These are phyloP conservation scores for Pleurostoma richardsiae DNA, from an alignment of 2,329 filamentous ascomycete species.

Conservation along the genomic window DNA sequence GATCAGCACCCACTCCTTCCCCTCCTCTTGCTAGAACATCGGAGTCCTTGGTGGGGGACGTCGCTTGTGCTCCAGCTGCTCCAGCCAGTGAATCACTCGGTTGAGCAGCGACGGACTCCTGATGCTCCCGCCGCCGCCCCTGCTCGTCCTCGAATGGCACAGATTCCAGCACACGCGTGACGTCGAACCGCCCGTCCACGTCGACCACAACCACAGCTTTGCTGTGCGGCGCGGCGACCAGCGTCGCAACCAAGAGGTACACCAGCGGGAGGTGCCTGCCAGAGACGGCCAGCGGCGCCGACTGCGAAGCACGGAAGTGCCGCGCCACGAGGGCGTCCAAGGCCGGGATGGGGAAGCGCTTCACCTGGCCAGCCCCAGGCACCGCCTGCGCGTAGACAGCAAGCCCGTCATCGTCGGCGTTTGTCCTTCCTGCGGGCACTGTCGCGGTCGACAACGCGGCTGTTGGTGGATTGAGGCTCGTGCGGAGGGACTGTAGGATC, in stretches of 20 bases:
- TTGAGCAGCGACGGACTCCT: neutral
- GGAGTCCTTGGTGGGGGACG: neutral
- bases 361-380: constrained; percentile 1
- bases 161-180: constrained; percentile 34
- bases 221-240: constrained; percentile 40
- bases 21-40: too few species aligned
- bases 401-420: constrained; percentile 13
- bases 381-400: neutral
- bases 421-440: neutral
- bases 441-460: constrained; percentile 1
- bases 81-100: neutral
- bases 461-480: constrained; percentile 11
- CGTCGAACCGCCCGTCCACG: constrained; percentile 49
- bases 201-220: constrained; percentile 52
- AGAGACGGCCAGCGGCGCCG: constrained; percentile 40
- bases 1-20: too few species aligned
- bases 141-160: neutral
- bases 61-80: neutral
- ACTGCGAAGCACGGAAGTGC: constrained; percentile 43
- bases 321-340: constrained; percentile 41
- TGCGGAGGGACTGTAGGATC: constrained; percentile 19
- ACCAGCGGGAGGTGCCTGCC: constrained; percentile 50
- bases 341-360: constrained; percentile 31
- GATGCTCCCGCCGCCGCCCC: too few species aligned
- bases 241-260: constrained; percentile 47